These are phyloP conservation scores for Phytopythium boreale DNA, from an alignment of 352 stramenopile species.

Conservation along the genomic window DNA sequence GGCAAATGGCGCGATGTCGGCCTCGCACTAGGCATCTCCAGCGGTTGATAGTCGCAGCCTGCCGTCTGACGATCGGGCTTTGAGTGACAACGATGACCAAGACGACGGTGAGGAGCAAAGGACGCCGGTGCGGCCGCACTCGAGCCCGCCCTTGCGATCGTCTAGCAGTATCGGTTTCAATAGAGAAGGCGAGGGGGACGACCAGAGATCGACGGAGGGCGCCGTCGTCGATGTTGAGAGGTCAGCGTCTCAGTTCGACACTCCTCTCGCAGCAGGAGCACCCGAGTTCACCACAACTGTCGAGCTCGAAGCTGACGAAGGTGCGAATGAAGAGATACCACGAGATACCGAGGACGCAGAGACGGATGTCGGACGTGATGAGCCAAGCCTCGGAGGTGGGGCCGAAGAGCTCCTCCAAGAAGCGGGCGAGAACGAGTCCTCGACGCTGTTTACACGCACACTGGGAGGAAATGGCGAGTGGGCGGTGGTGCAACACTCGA, in stretches of 20 bases:
- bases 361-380: not conserved
- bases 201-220: not conserved
- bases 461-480: not conserved
- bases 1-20: not conserved
- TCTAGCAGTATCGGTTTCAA: not conserved
- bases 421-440: not conserved
- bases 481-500: not conserved
- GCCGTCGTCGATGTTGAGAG: not conserved
- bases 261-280: not conserved
- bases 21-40: slow-evolving; percentile 12
- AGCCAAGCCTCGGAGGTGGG: not conserved
- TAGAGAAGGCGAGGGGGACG: no score
- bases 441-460: not conserved
- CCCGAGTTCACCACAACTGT: no score
- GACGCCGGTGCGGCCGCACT: slow-evolving; percentile 3
- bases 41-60: not conserved
- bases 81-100: slow-evolving; percentile 2
- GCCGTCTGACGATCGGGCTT: not conserved
- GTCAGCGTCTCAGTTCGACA: not conserved
- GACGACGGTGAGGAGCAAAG: not conserved
- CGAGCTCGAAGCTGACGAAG: not conserved
- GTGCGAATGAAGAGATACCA: not conserved
- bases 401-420: not conserved
- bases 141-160: not conserved
- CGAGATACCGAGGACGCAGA: not conserved